A percentile compares a stretch with the other conserved stretches of the same genome.
Conservation (phyloP, 2,329 filamentous ascomycete genomes). For the Aspergillus brasiliensis region DNA sequence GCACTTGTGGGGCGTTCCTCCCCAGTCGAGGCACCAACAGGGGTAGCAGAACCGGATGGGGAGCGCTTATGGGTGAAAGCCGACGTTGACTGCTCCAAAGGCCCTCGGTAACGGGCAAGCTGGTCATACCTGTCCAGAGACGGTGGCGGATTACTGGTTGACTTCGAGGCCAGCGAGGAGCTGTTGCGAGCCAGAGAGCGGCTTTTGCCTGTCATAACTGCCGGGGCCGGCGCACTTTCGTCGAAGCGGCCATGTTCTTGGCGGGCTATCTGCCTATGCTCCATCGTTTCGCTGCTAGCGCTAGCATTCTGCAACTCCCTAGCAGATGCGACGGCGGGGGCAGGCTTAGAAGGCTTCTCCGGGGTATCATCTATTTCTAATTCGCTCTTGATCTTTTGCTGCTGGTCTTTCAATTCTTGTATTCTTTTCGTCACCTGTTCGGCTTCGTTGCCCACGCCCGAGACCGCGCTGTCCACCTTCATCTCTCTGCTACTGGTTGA, state of each 20-base stretch:
- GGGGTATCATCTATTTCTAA: slow-evolving; percentile 43
- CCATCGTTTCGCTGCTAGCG: slow-evolving; percentile 2
- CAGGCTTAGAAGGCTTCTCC: slow-evolving; percentile 23
- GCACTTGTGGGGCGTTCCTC: slow-evolving; percentile 76
- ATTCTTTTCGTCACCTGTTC: slow-evolving; percentile 61
- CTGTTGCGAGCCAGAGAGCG: slow-evolving; percentile 34
- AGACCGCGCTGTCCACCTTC: slow-evolving; percentile 42
- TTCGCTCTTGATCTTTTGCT: slow-evolving; percentile 56
- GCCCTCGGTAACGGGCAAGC: slow-evolving; percentile 29
- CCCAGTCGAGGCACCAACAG: slow-evolving; percentile 50
- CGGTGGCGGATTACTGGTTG: slow-evolving; percentile 29
- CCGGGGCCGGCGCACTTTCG: slow-evolving; percentile 70
- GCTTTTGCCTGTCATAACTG: slow-evolving; percentile 63
- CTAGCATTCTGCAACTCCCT: slow-evolving; percentile 16
- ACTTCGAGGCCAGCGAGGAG: slow-evolving; percentile 31
- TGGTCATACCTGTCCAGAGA: slow-evolving; percentile 36
- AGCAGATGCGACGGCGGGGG: slow-evolving; percentile 17
- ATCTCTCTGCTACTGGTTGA: slow-evolving; percentile 43
- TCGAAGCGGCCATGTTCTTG: slow-evolving; percentile 34
- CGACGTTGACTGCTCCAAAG: slow-evolving; percentile 32
- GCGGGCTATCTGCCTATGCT: slow-evolving; percentile 16
- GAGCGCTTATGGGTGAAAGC: slow-evolving; percentile 40
- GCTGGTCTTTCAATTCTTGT: slow-evolving; percentile 59
- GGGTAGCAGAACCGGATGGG: slow-evolving; percentile 41
- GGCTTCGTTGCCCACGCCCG: slow-evolving; percentile 47